Conservation (phyloP, 2,329 filamentous ascomycete genomes). For the Incumbomyces delicatus region DNA sequence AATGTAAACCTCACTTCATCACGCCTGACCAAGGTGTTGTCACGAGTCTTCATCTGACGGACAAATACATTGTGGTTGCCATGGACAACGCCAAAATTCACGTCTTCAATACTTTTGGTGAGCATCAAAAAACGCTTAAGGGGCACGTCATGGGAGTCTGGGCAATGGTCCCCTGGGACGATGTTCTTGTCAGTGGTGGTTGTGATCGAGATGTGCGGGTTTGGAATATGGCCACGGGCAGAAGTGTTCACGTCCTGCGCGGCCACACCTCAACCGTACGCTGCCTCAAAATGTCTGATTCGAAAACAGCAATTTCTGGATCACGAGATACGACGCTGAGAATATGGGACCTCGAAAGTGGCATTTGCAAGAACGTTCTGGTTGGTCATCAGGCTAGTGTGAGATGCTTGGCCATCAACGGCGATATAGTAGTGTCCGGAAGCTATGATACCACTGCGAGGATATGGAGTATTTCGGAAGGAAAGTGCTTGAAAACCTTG, state of each 20-base stretch:
- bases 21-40: constrained; percentile 95
- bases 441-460: constrained; percentile 96
- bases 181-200: constrained; percentile 87
- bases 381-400: constrained; percentile 94
- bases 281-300: constrained; percentile 94
- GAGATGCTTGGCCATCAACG: constrained; percentile 87
- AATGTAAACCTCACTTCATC: constrained; percentile 72
- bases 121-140: constrained; percentile 76
- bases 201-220: constrained; percentile 95
- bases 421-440: constrained; percentile 92
- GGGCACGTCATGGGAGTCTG: constrained; percentile 99
- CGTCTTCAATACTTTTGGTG: constrained; percentile 87
- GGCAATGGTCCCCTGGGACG: constrained; percentile 98
- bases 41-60: constrained; percentile 84
- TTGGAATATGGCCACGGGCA: constrained; percentile 89
- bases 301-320: constrained; percentile 88
- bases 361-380: constrained; percentile 80
- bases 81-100: constrained; percentile 98
- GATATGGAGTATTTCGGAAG: constrained; percentile 96
- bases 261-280: constrained; percentile 95
- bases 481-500: constrained; percentile 79
- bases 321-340: constrained; percentile 89
- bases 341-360: constrained; percentile 87
- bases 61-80: constrained; percentile 94
- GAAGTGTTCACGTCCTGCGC: constrained; percentile 68